Evolutionary conservation across 352 stramenopile genomes (phyloP).

Genomic region (Pythium utonaiense): DNA sequence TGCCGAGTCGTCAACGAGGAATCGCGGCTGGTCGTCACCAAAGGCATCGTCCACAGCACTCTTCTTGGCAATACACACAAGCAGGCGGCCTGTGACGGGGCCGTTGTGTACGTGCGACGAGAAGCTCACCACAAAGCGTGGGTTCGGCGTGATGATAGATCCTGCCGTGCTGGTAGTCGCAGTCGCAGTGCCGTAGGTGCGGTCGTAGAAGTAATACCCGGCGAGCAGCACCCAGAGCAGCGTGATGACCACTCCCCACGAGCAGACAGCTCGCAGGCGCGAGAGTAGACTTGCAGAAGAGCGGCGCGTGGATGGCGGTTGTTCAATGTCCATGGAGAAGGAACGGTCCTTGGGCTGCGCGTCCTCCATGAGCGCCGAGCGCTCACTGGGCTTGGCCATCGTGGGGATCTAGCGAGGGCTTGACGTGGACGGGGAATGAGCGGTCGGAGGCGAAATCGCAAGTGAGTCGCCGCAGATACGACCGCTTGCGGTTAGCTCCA

Average conservation of each 20-base stretch:
- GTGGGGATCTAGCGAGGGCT: neutral
- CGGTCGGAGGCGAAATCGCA: neutral
- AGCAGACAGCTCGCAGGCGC: slow-evolving; percentile 10
- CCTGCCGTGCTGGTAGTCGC: neutral
- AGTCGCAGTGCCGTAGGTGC: neutral
- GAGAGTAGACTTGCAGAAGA: slow-evolving; percentile 2
- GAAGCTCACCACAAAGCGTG: slow-evolving; percentile 42
- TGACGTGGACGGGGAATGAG: neutral
- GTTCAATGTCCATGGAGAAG: slow-evolving; percentile 30
- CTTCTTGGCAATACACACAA: slow-evolving; percentile 55
- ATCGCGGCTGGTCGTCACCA: slow-evolving; percentile 48
- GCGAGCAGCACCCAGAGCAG: slow-evolving; percentile 18
- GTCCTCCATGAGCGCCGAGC: slow-evolving; percentile 20
- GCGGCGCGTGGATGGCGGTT: slow-evolving; percentile 11
- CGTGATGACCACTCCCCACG: slow-evolving; percentile 22
- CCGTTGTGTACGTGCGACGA: slow-evolving; percentile 24
- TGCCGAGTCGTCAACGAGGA: slow-evolving; percentile 42
- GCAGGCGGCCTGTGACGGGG: slow-evolving; percentile 50
- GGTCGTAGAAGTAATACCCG: slow-evolving; percentile 14
- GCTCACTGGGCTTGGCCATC: slow-evolving; percentile 20
- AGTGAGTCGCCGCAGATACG: slow-evolving; percentile 4
- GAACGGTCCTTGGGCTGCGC: slow-evolving; percentile 14
- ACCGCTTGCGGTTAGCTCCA: neutral
- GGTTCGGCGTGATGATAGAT: slow-evolving; percentile 19
- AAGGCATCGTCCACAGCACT: slow-evolving; percentile 40